A percentile compares a stretch with the other conserved stretches of the same genome.
These are phyloP conservation scores for Coemansia sp. DNA, from an alignment of 192 early-diverging fungal species.

Conservation along the genomic window DNA sequence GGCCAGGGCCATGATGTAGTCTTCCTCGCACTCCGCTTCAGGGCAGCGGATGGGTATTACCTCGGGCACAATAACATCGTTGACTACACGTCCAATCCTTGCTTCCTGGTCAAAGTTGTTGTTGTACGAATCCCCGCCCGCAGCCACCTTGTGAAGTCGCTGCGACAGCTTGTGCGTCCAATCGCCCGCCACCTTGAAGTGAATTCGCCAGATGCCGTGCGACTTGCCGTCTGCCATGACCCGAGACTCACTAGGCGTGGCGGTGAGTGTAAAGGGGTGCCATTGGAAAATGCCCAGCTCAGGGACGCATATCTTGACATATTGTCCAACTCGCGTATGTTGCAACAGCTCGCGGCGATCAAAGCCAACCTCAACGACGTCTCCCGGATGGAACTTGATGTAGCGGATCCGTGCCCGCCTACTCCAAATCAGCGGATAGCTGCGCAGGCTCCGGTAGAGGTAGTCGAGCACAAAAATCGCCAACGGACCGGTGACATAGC, in stretches of 20 bases:
- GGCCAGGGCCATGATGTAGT: constrained; percentile 47
- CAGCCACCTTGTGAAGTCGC: constrained; percentile 55
- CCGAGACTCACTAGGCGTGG: constrained; percentile 73
- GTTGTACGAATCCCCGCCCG: constrained; percentile 43
- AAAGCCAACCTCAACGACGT: constrained; percentile 73
- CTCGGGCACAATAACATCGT: constrained; percentile 41
- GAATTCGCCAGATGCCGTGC: constrained; percentile 60
- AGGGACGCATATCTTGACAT: constrained; percentile 75
- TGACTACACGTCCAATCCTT: constrained; percentile 45
- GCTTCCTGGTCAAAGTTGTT: constrained; percentile 54
- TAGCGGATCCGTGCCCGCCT: constrained; percentile 59
- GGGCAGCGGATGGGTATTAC: constrained; percentile 33
- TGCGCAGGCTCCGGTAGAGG: constrained; percentile 63
- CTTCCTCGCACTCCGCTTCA: constrained; percentile 19
- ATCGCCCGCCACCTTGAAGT: constrained; percentile 77
- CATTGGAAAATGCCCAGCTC: constrained; percentile 74
- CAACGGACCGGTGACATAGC: constrained; percentile 42
- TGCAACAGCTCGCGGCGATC: constrained; percentile 57
- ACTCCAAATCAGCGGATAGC: constrained; percentile 47
- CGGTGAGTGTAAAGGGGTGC: constrained; percentile 82
- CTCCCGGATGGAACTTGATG: constrained; percentile 72
- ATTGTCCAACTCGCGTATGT: constrained; percentile 66
- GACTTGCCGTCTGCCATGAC: constrained; percentile 54
- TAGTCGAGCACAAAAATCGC: constrained; percentile 57
- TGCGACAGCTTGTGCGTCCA: constrained; percentile 71